Conservation (phyloP, 805 yeast genomes). For the Teunomyces kruisii region DNA sequence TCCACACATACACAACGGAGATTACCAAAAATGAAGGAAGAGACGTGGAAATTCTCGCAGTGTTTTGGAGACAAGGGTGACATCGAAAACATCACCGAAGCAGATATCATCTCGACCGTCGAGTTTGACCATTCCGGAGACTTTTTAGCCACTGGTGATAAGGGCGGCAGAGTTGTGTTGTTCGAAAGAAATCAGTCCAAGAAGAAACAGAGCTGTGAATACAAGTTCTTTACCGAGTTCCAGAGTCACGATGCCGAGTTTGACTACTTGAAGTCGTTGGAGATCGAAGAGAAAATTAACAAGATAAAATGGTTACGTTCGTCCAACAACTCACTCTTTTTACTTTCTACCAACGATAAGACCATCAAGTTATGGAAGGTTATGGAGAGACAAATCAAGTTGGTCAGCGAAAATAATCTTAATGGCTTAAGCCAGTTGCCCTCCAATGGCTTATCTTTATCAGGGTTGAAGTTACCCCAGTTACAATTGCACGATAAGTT, state of each 20-base stretch:
- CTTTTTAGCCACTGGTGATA: slow-evolving; percentile 95
- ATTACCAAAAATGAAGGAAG: slow-evolving; percentile 19
- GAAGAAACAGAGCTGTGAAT: slow-evolving; percentile 73
- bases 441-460: slow-evolving; percentile 28
- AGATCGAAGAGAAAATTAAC: slow-evolving; percentile 97
- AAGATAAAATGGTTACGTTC: slow-evolving; percentile 95
- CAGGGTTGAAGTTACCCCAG: slow-evolving; percentile 74
- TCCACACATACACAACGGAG: neutral
- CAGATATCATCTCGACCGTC: slow-evolving; percentile 95
- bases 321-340: slow-evolving; percentile 84
- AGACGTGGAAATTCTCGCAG: slow-evolving; percentile 83
- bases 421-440: slow-evolving; percentile 19
- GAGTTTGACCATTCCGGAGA: slow-evolving; percentile 96
- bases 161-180: slow-evolving; percentile 95
- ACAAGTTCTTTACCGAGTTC: slow-evolving; percentile 93
- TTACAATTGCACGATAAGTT: slow-evolving; percentile 92
- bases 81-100: slow-evolving; percentile 91
- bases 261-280: slow-evolving; percentile 91
- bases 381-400: slow-evolving; percentile 84
- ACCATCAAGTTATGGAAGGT: slow-evolving; percentile 98
- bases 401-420: slow-evolving; percentile 89
- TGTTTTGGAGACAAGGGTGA: slow-evolving; percentile 99
- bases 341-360: slow-evolving; percentile 92
- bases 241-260: slow-evolving; percentile 99
- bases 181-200: slow-evolving; percentile 83